Evolutionary conservation across 139 green algal genomes (phyloP).

Genomic region (Dunaliella sp.): DNA sequence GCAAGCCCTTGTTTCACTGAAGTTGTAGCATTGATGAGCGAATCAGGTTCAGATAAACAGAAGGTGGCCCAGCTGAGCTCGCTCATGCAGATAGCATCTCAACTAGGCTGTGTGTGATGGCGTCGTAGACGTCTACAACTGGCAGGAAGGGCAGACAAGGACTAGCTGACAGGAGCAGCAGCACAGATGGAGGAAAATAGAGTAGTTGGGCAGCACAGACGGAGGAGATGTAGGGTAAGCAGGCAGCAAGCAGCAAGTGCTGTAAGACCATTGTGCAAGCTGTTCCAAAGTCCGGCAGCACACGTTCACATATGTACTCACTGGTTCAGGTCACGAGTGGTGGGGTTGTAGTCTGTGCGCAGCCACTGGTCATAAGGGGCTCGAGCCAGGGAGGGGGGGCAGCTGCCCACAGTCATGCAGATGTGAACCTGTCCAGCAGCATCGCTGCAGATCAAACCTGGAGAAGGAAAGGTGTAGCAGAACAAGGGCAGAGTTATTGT

Average conservation of each 20-base stretch:
- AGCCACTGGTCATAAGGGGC: constrained; percentile 82
- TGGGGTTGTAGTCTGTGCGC: constrained; percentile 52
- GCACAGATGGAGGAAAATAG: background rate
- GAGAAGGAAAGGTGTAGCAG: too few relatives aligned
- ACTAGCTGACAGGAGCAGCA: background rate
- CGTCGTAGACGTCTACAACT: background rate
- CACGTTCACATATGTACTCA: background rate
- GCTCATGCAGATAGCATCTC: background rate
- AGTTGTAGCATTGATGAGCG: too few relatives aligned
- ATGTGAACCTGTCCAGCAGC: constrained; percentile 70
- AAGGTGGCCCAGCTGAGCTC: background rate
- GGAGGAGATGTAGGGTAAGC: background rate
- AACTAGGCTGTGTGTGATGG: background rate
- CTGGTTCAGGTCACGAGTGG: constrained; percentile 25
- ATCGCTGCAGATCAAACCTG: constrained; percentile 41
- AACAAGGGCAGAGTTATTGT: too few relatives aligned
- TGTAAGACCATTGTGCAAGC: too few relatives aligned
- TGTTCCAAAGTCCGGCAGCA: background rate
- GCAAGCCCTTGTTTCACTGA: background rate
- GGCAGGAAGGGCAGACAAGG: background rate
- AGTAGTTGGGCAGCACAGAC: background rate
- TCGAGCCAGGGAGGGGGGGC: constrained; percentile 15
- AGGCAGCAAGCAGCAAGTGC: background rate
- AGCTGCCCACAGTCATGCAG: constrained; percentile 38
- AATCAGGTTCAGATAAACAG: background rate